Conservation (phyloP, 2,329 filamentous ascomycete species). For the Fusarium tanahbumbuense region DNA sequence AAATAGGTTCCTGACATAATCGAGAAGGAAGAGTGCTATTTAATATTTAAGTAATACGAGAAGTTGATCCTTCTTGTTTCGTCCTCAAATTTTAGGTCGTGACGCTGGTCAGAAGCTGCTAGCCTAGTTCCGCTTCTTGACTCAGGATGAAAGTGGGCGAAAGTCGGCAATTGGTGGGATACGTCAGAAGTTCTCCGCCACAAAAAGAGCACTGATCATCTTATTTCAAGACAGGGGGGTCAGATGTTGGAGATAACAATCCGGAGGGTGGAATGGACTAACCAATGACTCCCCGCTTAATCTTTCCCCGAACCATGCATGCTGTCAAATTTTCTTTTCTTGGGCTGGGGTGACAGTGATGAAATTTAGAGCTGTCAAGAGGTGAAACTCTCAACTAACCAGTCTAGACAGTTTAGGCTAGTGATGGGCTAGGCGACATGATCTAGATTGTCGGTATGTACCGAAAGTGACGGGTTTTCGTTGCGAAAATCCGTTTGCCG, state of each 20-base stretch:
- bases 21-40: neutral
- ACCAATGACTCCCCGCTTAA: neutral
- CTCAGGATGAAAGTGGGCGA: neutral
- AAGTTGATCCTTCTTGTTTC: neutral
- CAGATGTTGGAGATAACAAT: neutral
- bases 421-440: neutral
- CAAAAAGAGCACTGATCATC: neutral
- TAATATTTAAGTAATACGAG: neutral
- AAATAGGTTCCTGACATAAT: neutral
- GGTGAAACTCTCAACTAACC: neutral
- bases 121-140: neutral
- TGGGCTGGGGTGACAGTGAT: too few relatives aligned
- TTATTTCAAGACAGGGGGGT: neutral
- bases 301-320: neutral
- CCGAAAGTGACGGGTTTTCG: neutral
- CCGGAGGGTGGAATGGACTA: neutral
- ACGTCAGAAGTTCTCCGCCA: neutral
- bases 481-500: neutral
- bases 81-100: slow-evolving; percentile 1
- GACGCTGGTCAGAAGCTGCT: neutral
- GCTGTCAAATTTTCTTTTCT: neutral
- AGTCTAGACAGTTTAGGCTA: neutral
- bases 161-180: slow-evolving; percentile 3
- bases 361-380: neutral
- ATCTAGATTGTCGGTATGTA: neutral